Conservation (phyloP, 1,284 basidiomycete genomes). For the Acaromyces ingoldii region DNA sequence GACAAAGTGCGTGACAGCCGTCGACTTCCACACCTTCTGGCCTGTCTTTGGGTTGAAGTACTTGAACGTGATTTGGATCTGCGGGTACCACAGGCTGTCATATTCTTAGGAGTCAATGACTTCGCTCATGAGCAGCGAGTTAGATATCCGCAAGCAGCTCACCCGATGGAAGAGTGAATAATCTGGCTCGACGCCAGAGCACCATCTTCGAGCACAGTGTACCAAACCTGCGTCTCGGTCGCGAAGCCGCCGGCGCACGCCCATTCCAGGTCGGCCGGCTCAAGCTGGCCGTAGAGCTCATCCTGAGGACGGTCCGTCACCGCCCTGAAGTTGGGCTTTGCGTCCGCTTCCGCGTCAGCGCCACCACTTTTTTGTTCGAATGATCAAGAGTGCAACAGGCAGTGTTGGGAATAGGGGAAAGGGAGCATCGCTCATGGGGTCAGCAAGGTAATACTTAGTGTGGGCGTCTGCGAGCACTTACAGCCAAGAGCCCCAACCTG, state of each 20-base stretch:
- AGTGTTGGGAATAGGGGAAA: neutral
- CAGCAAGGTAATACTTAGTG: neutral
- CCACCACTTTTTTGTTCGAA: neutral
- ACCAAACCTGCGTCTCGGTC: slow-evolving; percentile 89
- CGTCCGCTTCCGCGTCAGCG: slow-evolving; percentile 13
- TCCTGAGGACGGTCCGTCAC: slow-evolving; percentile 40
- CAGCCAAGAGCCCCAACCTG: slow-evolving; percentile 49
- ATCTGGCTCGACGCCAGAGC: slow-evolving; percentile 79
- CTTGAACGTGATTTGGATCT: slow-evolving; percentile 93
- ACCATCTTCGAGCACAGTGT: slow-evolving; percentile 77
- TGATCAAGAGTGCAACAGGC: neutral
- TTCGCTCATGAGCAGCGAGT: neutral
- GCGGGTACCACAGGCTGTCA: slow-evolving; percentile 78
- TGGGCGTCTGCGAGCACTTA: slow-evolving; percentile 15
- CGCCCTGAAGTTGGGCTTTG: slow-evolving; percentile 39
- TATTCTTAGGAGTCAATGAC: neutral
- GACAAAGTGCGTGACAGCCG: slow-evolving; percentile 80
- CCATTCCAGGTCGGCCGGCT: slow-evolving; percentile 72
- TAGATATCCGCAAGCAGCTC: slow-evolving; percentile 51
- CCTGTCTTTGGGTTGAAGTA: slow-evolving; percentile 73
- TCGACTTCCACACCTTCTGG: slow-evolving; percentile 76
- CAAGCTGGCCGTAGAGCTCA: slow-evolving; percentile 65
- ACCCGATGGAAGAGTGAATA: slow-evolving; percentile 94
- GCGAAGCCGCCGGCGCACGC: slow-evolving; percentile 73
- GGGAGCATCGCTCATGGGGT: neutral